phyloP scores from a whole-genome alignment of 306 rosid species.

The Oxytropis ochrocephala region DNA sequence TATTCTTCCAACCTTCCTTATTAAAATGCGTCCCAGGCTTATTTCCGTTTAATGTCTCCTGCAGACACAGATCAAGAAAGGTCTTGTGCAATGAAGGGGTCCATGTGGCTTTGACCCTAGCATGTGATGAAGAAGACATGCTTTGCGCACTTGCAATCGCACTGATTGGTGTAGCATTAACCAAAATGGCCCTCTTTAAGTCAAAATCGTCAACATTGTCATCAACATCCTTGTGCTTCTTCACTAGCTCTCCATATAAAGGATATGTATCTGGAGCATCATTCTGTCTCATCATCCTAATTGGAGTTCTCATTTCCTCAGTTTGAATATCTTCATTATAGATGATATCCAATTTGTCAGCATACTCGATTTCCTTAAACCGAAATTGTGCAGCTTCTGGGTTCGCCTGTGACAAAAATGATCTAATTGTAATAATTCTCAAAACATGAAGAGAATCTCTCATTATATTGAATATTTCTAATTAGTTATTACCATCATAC shows the following conservation, averaged over 20 bases:
- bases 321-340: conserved; percentile 31
- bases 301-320: conserved; percentile 14
- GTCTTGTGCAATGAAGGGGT: conserved; percentile 43
- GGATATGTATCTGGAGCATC: conserved; percentile 27
- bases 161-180: conserved; percentile 36
- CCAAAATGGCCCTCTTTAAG: conserved; percentile 24
- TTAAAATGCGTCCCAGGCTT: conserved; percentile 67
- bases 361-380: conserved; percentile 35
- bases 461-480: background rate
- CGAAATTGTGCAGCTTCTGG: conserved; percentile 56
- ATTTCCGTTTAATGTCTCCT: conserved; percentile 60
- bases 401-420: conserved; percentile 40
- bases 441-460: conserved; percentile 17
- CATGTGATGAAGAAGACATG: conserved; percentile 40
- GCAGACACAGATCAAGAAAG: conserved; percentile 56
- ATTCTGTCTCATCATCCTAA: conserved; percentile 29
- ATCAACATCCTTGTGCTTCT: conserved; percentile 27
- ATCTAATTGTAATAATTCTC: conserved; percentile 7
- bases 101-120: conserved; percentile 48
- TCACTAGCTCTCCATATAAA: conserved; percentile 25
- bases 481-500: conserved; percentile 14
- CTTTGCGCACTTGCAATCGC: conserved; percentile 45
- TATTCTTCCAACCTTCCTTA: conserved; percentile 65
- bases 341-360: conserved; percentile 41
- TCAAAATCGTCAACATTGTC: conserved; percentile 27